Evolutionary conservation across 495 filamentous ascomycete genomes (phyloP).

Genomic region (Aspergillus indologenus): DNA sequence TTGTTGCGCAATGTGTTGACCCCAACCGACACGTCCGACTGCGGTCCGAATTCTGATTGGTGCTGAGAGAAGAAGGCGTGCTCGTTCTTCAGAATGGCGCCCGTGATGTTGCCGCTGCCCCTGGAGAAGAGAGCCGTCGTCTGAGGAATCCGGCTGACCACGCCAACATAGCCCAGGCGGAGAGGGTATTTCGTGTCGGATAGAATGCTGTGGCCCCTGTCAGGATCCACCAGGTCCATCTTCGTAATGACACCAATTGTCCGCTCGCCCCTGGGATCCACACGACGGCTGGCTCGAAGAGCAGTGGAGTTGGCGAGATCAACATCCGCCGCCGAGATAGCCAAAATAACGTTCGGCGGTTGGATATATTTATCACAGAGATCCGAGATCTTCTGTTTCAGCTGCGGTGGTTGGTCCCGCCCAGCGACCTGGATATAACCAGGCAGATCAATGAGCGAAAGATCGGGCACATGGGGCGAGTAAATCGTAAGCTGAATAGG

Average conservation of each 20-base stretch:
- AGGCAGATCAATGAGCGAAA: slow-evolving; percentile 94
- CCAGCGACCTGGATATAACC: slow-evolving; percentile 96
- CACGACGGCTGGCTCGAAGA: slow-evolving; percentile 80
- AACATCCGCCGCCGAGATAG: slow-evolving; percentile 96
- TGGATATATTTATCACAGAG: slow-evolving; percentile 99
- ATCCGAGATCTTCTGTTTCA: slow-evolving; percentile 94
- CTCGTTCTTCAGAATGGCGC: slow-evolving; percentile 83
- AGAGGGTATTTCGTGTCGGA: slow-evolving; percentile 91
- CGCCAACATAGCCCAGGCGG: slow-evolving; percentile 93
- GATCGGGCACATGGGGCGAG: slow-evolving; percentile 90
- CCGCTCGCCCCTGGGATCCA: slow-evolving; percentile 90
- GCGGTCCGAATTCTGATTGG: slow-evolving; percentile 71
- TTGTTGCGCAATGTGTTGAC: slow-evolving; percentile 87
- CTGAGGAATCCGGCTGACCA: slow-evolving; percentile 77
- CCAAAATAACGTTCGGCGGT: slow-evolving; percentile 91
- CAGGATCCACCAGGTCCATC: slow-evolving; percentile 94
- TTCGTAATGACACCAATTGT: slow-evolving; percentile 99
- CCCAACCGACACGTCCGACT: slow-evolving; percentile 70
- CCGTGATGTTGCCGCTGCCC: slow-evolving; percentile 77
- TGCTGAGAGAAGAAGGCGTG: slow-evolving; percentile 82
- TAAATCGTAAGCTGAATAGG: slow-evolving; percentile 94
- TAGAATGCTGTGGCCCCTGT: slow-evolving; percentile 72
- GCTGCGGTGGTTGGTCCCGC: slow-evolving; percentile 80
- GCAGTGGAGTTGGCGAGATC: slow-evolving; percentile 96
- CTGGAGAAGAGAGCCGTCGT: slow-evolving; percentile 78